A percentile compares a stretch with the other conserved stretches of the same genome.
Evolutionary conservation across 768 basidiomycete species (phyloP).

Genomic region (Macrocybe gigantea): DNA sequence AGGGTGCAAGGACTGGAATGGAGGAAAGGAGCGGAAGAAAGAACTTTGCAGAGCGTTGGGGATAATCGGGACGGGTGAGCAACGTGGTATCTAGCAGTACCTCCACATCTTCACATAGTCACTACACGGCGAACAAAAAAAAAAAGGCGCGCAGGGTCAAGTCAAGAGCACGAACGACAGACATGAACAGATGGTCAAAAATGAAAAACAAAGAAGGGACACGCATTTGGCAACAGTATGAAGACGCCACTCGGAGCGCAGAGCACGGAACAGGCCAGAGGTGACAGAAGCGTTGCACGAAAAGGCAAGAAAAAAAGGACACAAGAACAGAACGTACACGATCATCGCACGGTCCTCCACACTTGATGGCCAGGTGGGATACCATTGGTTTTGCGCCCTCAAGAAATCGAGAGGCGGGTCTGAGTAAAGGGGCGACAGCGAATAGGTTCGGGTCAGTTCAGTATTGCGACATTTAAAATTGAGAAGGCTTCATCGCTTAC

Average conservation of each 20-base stretch:
- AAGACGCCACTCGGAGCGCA: too few species aligned
- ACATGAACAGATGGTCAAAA: background rate
- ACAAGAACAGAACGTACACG: slow-evolving; percentile 38
- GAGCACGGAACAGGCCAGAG: too few species aligned
- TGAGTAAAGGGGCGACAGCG: slow-evolving; percentile 9
- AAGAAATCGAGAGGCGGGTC: slow-evolving; percentile 66
- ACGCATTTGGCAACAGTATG: too few species aligned
- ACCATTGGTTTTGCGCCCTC: slow-evolving; percentile 53
- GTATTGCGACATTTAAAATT: background rate
- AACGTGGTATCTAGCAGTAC: slow-evolving; percentile 28
- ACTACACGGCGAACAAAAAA: slow-evolving; percentile 13
- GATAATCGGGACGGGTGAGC: too few species aligned
- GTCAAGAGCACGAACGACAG: background rate
- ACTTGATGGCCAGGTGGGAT: slow-evolving; percentile 65
- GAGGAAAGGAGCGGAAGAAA: too few species aligned
- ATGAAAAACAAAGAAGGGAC: background rate
- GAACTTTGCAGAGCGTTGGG: too few species aligned
- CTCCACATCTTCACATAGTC: slow-evolving; percentile 59
- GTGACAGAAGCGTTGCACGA: background rate
- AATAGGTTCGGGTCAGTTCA: background rate
- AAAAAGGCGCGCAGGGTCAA: too few species aligned
- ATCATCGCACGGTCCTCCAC: slow-evolving; percentile 62
- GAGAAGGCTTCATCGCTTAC: slow-evolving; percentile 13
- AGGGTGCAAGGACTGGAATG: too few species aligned
- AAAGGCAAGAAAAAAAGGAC: slow-evolving; percentile 2